These are phyloP conservation scores for Fraxinus xanthoxyloides DNA, from an alignment of 305 asterid species.

Conservation along the genomic window DNA sequence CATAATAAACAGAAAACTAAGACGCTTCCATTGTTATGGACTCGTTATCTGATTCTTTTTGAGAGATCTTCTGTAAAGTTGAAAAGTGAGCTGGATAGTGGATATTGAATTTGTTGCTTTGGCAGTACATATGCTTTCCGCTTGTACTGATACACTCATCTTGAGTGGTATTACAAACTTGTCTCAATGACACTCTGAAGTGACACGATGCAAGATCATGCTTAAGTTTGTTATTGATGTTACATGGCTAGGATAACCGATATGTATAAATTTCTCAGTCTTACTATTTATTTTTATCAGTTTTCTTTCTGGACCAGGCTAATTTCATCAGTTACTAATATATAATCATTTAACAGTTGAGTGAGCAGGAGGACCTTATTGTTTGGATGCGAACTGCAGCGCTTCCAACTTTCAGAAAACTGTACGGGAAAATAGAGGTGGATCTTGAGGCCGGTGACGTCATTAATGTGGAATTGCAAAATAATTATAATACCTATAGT, in stretches of 20 bases:
- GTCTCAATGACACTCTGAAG: background rate
- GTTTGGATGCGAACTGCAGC: constrained; percentile 90
- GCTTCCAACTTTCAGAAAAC: constrained; percentile 62
- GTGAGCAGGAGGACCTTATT: constrained; percentile 61
- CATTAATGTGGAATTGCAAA: constrained; percentile 39
- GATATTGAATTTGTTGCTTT: background rate
- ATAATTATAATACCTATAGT: constrained; percentile 65
- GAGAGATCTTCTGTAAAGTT: background rate
- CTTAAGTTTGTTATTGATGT: background rate
- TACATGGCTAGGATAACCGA: background rate
- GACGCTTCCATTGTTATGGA: background rate
- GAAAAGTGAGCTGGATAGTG: background rate
- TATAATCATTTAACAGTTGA: constrained; percentile 33
- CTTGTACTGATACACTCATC: background rate
- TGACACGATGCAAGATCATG: background rate
- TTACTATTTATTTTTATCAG: background rate
- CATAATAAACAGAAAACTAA: background rate
- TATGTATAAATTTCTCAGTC: background rate
- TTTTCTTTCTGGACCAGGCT: background rate
- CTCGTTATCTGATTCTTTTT: background rate
- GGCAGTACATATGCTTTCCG: background rate
- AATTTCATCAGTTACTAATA: background rate
- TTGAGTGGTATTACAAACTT: background rate
- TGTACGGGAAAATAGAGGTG: constrained; percentile 65
- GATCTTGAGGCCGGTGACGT: constrained; percentile 46